Evolutionary conservation across 306 rosid genomes (phyloP).

Genomic region (Casuarina cunninghamiana): DNA sequence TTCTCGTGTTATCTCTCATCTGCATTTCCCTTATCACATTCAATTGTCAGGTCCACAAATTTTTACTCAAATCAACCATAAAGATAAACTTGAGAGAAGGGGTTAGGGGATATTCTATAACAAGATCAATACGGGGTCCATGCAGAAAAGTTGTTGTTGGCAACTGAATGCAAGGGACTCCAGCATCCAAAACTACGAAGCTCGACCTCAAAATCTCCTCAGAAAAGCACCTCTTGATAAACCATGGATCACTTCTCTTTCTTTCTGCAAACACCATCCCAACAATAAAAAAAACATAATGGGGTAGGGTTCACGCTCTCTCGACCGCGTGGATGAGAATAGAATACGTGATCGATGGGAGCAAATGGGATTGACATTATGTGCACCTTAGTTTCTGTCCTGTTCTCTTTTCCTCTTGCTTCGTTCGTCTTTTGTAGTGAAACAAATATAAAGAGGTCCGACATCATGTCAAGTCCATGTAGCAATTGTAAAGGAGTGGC

Average conservation of each 20-base stretch:
- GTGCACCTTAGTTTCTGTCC: background rate
- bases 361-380: slow-evolving; percentile 18
- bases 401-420: background rate
- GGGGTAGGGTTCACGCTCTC: slow-evolving; percentile 28
- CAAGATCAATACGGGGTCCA: slow-evolving; percentile 39
- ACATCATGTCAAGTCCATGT: background rate
- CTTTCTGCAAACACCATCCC: slow-evolving; percentile 65
- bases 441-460: background rate
- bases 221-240: slow-evolving; percentile 63
- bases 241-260: slow-evolving; percentile 48
- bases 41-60: no score
- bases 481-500: background rate
- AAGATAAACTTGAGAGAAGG: no score
- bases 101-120: no score
- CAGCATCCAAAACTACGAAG: slow-evolving; percentile 77
- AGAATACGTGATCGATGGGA: slow-evolving; percentile 41
- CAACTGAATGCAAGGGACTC: slow-evolving; percentile 46
- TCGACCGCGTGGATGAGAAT: slow-evolving; percentile 39
- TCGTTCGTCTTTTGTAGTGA: background rate
- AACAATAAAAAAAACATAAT: slow-evolving; percentile 24
- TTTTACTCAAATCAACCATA: no score
- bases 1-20: no score
- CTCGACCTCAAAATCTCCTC: slow-evolving; percentile 74
- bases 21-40: no score
- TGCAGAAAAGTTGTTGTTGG: slow-evolving; percentile 26